A percentile compares a stretch with the other conserved stretches of the same genome.
These are phyloP conservation scores for Microdochium nivale DNA, from an alignment of 2,329 filamentous ascomycete species.

Conservation along the genomic window DNA sequence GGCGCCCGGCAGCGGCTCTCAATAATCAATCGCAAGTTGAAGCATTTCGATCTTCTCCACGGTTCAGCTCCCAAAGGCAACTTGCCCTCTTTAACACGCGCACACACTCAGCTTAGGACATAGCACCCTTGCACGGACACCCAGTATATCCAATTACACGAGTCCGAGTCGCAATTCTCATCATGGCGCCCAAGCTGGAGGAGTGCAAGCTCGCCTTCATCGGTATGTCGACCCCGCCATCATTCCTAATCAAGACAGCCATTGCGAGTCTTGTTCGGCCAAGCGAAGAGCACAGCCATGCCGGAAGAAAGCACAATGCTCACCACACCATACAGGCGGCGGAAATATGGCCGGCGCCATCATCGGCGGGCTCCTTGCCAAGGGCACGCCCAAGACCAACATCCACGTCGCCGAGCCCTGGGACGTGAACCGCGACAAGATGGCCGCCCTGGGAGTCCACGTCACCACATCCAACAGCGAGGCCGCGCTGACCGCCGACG, in stretches of 20 bases:
- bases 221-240: conserved; percentile 2
- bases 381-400: conserved; percentile 32
- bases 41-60: background rate
- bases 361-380: conserved; percentile 36
- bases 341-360: conserved; percentile 46
- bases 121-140: background rate
- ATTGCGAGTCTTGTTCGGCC: too few relatives aligned
- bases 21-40: background rate
- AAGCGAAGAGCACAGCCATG: too few relatives aligned
- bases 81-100: too few relatives aligned
- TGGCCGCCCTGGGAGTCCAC: conserved; percentile 33
- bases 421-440: conserved; percentile 43
- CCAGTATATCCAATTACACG: too few relatives aligned
- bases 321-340: conserved; percentile 28
- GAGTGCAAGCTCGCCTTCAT: conserved; percentile 20
- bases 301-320: background rate
- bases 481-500: conserved; percentile 31
- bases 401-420: conserved; percentile 41
- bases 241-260: background rate
- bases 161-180: too few relatives aligned
- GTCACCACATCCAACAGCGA: conserved; percentile 38
- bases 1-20: background rate
- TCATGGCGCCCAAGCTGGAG: conserved; percentile 17
- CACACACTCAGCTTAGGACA: background rate
- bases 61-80: background rate